phyloP scores from a whole-genome alignment of 1,284 basidiomycete species.

The Tausonia pullulans region DNA sequence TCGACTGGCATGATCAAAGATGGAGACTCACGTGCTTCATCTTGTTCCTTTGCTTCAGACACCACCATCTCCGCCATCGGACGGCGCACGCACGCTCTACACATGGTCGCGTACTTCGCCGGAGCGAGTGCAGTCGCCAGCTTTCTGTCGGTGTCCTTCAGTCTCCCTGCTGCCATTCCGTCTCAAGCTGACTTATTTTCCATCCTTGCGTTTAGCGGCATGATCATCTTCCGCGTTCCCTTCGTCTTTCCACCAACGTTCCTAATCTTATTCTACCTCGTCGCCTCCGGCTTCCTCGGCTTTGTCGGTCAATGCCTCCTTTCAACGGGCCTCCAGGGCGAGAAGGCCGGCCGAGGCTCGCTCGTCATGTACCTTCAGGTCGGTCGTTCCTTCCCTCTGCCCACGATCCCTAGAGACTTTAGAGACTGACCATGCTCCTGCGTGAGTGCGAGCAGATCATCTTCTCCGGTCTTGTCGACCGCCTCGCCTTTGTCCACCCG shows the following conservation, averaged over 20 bases:
- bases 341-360: constrained; percentile 34
- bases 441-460: constrained; percentile 22
- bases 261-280: constrained; percentile 30
- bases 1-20: not conserved
- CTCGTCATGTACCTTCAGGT: constrained; percentile 35
- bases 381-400: not conserved
- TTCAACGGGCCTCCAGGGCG: constrained; percentile 33
- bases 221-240: constrained; percentile 37
- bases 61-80: constrained; percentile 59
- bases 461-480: constrained; percentile 32
- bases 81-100: constrained; percentile 57
- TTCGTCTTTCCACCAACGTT: constrained; percentile 41
- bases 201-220: constrained; percentile 24
- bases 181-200: not conserved
- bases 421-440: not conserved
- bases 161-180: not conserved
- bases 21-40: not conserved
- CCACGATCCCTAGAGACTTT: not conserved
- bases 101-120: constrained; percentile 59
- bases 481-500: constrained; percentile 30
- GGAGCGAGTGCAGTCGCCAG: constrained; percentile 49
- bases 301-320: constrained; percentile 47
- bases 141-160: constrained; percentile 30
- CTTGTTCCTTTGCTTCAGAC: constrained; percentile 23
- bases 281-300: constrained; percentile 42